Conservation (phyloP, 78 protist genomes). For the Cavenderia fasciculata region DNA sequence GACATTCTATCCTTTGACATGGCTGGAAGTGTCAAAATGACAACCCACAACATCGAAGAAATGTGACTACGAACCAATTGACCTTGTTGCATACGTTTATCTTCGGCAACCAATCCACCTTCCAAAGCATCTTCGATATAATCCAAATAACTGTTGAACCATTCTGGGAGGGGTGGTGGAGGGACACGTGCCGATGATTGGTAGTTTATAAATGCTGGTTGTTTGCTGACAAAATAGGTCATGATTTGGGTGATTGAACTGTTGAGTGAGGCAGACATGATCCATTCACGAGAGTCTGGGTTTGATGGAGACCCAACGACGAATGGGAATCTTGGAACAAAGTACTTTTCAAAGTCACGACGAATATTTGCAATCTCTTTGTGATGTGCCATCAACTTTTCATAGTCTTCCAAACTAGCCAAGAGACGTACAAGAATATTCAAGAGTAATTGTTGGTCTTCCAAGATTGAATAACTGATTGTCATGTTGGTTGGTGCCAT, state of each 20-base stretch:
- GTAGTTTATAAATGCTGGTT: not conserved
- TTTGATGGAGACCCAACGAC: conserved; percentile 25
- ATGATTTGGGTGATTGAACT: conserved; percentile 25
- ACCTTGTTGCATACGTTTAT: conserved; percentile 8
- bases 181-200: not conserved
- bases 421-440: not conserved
- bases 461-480: conserved; percentile 1
- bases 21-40: conserved; percentile 12
- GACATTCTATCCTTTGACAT: not conserved
- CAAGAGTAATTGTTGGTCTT: conserved; percentile 25
- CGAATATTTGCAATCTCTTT: not conserved
- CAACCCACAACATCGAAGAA: conserved; percentile 19
- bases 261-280: conserved; percentile 20
- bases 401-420: not conserved
- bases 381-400: not conserved
- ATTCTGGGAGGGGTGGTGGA: not conserved
- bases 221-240: not conserved
- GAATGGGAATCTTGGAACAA: conserved; percentile 44
- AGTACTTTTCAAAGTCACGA: conserved; percentile 35
- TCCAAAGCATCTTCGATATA: conserved; percentile 23
- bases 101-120: conserved; percentile 28
- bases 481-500: conserved; percentile 42
- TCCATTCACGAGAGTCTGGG: conserved; percentile 67
- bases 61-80: conserved; percentile 3
- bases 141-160: conserved; percentile 27